Conservation (phyloP, 208 protist species). For the Trypanosoma rangeli region DNA sequence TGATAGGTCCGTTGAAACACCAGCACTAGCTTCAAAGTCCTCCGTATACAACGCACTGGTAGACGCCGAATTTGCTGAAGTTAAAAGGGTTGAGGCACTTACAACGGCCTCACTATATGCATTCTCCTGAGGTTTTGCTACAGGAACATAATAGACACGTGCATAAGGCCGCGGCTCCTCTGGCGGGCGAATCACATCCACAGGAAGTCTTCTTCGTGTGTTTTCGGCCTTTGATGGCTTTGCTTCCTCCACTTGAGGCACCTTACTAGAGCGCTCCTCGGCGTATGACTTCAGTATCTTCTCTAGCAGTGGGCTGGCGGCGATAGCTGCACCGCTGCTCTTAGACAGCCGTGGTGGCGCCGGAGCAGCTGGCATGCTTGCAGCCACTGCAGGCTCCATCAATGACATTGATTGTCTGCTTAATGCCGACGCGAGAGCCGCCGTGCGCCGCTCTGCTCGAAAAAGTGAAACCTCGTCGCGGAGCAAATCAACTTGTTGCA, state of each 20-base stretch:
- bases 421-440: constrained; percentile 27
- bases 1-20: constrained; percentile 8
- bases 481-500: constrained; percentile 33
- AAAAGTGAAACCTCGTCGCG: constrained; percentile 29
- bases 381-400: not conserved
- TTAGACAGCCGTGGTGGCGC: not conserved
- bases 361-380: not conserved
- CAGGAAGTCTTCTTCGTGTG: constrained; percentile 2
- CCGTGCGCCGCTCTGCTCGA: constrained; percentile 45
- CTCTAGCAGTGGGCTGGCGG: constrained; percentile 26
- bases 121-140: constrained; percentile 8
- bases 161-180: constrained; percentile 45
- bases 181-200: constrained; percentile 43
- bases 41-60: constrained; percentile 19
- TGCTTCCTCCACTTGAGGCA: not conserved
- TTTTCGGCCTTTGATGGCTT: constrained; percentile 9
- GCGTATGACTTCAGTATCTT: constrained; percentile 60
- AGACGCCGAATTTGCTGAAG: not conserved
- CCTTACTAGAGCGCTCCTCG: constrained; percentile 7
- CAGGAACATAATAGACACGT: constrained; percentile 44
- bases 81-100: not conserved
- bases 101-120: not conserved
- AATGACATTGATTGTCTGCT: constrained; percentile 4
- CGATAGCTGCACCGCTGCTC: constrained; percentile 8
- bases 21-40: constrained; percentile 16